phyloP scores from a whole-genome alignment of 108 stramenopile species.

The Fragilaria crotonensis region DNA sequence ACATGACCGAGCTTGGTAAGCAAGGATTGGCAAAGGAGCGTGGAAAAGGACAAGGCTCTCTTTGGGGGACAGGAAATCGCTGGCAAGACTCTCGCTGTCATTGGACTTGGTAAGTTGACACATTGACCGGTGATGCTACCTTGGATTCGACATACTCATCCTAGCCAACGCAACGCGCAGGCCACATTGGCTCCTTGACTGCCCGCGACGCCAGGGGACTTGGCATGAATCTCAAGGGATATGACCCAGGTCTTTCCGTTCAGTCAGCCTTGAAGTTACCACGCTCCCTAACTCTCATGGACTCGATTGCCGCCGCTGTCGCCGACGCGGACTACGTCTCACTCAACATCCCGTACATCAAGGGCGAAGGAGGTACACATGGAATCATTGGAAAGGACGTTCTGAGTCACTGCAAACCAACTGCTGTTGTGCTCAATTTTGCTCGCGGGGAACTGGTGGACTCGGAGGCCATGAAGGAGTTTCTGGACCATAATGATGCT shows the following conservation, averaged over 20 bases:
- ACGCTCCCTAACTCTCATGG: slow-evolving; percentile 44
- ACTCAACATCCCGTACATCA: slow-evolving; percentile 93
- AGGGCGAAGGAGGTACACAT: slow-evolving; percentile 84
- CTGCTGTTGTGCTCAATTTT: slow-evolving; percentile 88
- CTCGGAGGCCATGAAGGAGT: slow-evolving; percentile 81
- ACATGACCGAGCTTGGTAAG: slow-evolving; percentile 77
- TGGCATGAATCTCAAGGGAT: slow-evolving; percentile 88
- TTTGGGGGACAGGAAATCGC: slow-evolving; percentile 89
- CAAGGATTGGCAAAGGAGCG: slow-evolving; percentile 76
- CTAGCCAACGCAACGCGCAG: slow-evolving; percentile 19
- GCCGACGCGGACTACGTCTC: slow-evolving; percentile 85
- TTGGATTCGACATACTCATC: not conserved
- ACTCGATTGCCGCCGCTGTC: slow-evolving; percentile 69
- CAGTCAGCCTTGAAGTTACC: slow-evolving; percentile 81
- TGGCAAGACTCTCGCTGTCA: slow-evolving; percentile 91
- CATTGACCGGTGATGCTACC: too few relatives aligned
- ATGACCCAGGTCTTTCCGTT: slow-evolving; percentile 91
- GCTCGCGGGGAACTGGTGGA: slow-evolving; percentile 94
- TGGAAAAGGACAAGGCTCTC: slow-evolving; percentile 90
- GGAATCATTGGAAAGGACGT: slow-evolving; percentile 78
- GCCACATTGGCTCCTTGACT: slow-evolving; percentile 90
- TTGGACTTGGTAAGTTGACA: slow-evolving; percentile 65
- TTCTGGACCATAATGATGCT: slow-evolving; percentile 68
- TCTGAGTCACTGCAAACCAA: slow-evolving; percentile 67
- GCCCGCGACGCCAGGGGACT: slow-evolving; percentile 79